These are phyloP conservation scores for Ramichloridium luteum DNA, from an alignment of 2,329 filamentous ascomycete species.

Conservation along the genomic window DNA sequence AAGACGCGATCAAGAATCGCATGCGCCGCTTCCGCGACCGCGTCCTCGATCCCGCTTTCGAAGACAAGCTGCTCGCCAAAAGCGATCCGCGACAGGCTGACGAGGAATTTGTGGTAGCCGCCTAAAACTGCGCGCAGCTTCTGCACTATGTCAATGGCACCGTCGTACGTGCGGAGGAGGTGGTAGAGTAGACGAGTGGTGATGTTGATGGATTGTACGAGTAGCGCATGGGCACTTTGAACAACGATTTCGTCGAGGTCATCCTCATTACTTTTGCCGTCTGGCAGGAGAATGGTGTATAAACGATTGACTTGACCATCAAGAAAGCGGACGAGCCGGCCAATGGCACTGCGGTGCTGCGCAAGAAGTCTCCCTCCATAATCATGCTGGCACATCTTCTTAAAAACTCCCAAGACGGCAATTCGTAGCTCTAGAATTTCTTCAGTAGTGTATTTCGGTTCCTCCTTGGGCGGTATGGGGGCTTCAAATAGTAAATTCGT, in stretches of 20 bases:
- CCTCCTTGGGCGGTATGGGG: conserved; percentile 31
- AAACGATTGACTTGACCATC: conserved; percentile 57
- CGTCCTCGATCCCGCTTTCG: conserved; percentile 63
- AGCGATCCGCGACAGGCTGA: conserved; percentile 69
- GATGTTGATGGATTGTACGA: conserved; percentile 44
- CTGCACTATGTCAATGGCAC: conserved; percentile 51
- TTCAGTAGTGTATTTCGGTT: conserved; percentile 28
- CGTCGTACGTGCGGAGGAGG: conserved; percentile 44
- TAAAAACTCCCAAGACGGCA: conserved; percentile 34
- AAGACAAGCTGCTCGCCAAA: conserved; percentile 71
- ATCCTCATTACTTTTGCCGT: conserved; percentile 5
- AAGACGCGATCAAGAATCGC: conserved; percentile 69
- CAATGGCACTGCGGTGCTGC: conserved; percentile 55
- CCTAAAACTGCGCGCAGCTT: conserved; percentile 61
- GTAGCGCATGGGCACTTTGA: conserved; percentile 26
- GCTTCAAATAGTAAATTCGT: conserved; percentile 50
- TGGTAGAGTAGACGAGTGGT: conserved; percentile 50
- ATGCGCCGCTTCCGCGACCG: conserved; percentile 69
- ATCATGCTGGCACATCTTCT: conserved; percentile 49
- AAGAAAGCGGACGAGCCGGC: conserved; percentile 61
- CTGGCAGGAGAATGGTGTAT: conserved; percentile 31
- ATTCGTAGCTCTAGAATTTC: conserved; percentile 36
- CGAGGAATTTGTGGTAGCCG: conserved; percentile 68
- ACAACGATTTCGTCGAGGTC: conserved; percentile 1
- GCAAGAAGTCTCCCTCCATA: conserved; percentile 56